Evolutionary conservation across 768 basidiomycete genomes (phyloP), one percentile per base, ranked within the genome.

Genomic region (Cystofilobasidium bisporidii): DNA sequence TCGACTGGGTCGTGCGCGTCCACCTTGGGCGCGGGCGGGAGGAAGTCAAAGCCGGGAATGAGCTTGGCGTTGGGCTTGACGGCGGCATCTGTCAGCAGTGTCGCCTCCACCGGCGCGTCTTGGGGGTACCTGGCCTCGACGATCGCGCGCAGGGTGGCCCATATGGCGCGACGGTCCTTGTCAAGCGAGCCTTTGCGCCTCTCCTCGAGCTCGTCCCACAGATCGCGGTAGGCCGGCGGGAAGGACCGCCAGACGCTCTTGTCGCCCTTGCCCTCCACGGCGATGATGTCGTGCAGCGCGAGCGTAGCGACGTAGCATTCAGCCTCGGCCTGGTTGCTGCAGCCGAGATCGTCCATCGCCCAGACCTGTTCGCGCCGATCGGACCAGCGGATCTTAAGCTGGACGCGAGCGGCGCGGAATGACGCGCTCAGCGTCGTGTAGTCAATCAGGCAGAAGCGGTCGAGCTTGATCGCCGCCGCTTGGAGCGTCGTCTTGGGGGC

Each of bases 171-270:
- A 74, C 93, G 92, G 24, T 79, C 81, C 24, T 74, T 75, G 69
- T 90, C 85, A 64, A 87, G 85, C 38, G 79, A 79, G 9, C 73
- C 69, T 72, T 86, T 88, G 72, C 88, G 81, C 32, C 79, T 77
- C 4, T 71, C 75, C 72, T 92, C 91, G 20, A 97, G 78, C 75
- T 93, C 89, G 64, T 89, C 87, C 94, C 94, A 99, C 22, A 99
- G 79, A 75, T 91, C 88, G 70, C 91, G 83, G 77, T 87, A 94
- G 22, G 83, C 82, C 2, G 86, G 80, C 12, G 94, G 91, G n/a
- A 98, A 80, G 12, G 85, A 76, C 71, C 89, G 81, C 76, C 89
- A 88, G 71, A 69, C 45, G 17, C 68, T 61, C 56, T 63, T 60
- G 47, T 69, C 70, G 18, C 65, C 70, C 62, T 63, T 50, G 5